Base-by-base conservation (phyloP, 495 filamentous ascomycete genomes). In the Tuber borchii region DNA sequence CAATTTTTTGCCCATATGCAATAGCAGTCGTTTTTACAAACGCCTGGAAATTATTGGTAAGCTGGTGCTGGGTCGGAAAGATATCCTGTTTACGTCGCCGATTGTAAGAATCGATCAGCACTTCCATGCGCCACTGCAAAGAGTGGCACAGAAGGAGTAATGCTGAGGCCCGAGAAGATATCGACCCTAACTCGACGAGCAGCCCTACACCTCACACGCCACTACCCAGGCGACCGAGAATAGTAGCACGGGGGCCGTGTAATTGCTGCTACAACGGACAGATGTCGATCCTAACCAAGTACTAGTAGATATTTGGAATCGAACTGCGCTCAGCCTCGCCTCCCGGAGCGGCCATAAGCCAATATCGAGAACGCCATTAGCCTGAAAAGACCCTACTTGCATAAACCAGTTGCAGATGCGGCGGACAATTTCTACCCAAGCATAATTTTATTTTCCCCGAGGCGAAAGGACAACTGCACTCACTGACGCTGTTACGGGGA, bases 301-400 rank as follows among this genome's bases (percentile, higher is more conserved):
- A 37, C 34, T 2, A 37, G 34, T 2, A 70, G 78, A 85, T 19
- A 73, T 17, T 26, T 19, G 75, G 70, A 74, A 77, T 31, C 81
- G 81, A 48, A 85, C 82, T 8, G 83, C 86, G 44, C 80, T 87
- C 68, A 83, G 79, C 17, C 83, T 73, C 77, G 86, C 85, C 31
- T 83, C 84, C 39, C 77, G 73, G 72, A n/a, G 74, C 31, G 86
- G 84, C 14, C 80, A 87, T 72, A 76, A 83, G 68, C 81, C 72
- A 22, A 76, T 87, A 74, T 86, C 78, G 14, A 37, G 44, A 56
- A 22, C 72, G 4, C 69, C 72, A 12, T 16, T 77, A 40, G 48
- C 39, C 19, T 48, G 61, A 22, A 39, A 70, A 34, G 75, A 75
- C 34, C 43, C 26, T 44, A 82, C 40, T 37, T 71, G 48, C 14